Conservation (phyloP, 192 early-diverging fungal genomes). For the Rhizoclosmatium globosum region DNA sequence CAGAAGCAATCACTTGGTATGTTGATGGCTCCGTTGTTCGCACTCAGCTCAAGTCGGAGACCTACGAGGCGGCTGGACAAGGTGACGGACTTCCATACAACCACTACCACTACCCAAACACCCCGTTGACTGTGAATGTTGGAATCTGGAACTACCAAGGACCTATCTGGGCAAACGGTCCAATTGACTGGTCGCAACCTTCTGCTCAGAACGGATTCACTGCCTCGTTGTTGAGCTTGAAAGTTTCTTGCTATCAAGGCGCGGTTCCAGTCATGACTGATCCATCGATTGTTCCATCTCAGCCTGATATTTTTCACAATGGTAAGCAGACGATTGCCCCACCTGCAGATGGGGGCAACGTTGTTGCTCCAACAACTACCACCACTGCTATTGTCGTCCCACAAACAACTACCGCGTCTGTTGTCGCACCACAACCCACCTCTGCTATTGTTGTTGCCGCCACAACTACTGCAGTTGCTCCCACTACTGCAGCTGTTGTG, state of each 20-base stretch:
- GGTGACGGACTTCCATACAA: slow-evolving; percentile 6
- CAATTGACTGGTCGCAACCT: slow-evolving; percentile 1
- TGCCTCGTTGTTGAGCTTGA: slow-evolving; percentile 6
- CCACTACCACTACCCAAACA: slow-evolving; percentile 39
- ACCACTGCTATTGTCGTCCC: too few relatives aligned
- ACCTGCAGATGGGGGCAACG: not conserved
- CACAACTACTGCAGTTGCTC: not conserved
- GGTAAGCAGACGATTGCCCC: not conserved
- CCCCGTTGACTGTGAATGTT: slow-evolving; percentile 25
- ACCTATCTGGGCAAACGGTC: slow-evolving; percentile 14
- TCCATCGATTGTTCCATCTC: slow-evolving; percentile 8
- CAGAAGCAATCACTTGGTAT: slow-evolving; percentile 23
- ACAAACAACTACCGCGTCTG: not conserved
- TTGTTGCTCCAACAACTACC: too few relatives aligned
- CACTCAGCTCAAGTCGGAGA: slow-evolving; percentile 22
- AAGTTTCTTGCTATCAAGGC: slow-evolving; percentile 29
- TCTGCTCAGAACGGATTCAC: not conserved
- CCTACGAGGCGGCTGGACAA: slow-evolving; percentile 8
- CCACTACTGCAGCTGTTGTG: not conserved
- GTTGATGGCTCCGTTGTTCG: slow-evolving; percentile 26
- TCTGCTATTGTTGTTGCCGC: not conserved
- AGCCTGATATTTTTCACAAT: not conserved
- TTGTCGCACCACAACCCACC: not conserved
- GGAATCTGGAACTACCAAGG: slow-evolving; percentile 36
- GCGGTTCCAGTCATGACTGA: not conserved